phyloP scores from a whole-genome alignment of 306 rosid species.

The Pueraria montana region DNA sequence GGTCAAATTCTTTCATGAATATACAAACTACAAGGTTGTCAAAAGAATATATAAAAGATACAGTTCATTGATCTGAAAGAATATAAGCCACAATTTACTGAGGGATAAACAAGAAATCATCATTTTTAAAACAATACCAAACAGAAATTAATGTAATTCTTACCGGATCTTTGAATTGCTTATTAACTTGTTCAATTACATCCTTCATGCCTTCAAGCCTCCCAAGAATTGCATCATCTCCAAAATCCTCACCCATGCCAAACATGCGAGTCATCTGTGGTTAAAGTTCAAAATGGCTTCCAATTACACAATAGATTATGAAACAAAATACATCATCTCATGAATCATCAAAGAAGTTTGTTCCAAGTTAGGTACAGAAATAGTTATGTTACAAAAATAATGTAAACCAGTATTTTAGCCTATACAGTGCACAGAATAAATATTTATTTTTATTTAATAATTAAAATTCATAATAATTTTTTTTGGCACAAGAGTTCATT shows the following conservation, averaged over 20 bases:
- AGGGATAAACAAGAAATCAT: constrained; percentile 19
- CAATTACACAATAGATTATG: constrained; percentile 28
- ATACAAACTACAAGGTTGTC: neutral
- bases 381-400: constrained; percentile 13
- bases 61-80: constrained; percentile 9
- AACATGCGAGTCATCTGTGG: constrained; percentile 88
- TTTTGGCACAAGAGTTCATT: no score
- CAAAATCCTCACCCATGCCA: constrained; percentile 96
- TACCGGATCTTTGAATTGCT: constrained; percentile 97
- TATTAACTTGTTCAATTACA: constrained; percentile 92
- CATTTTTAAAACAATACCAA: constrained; percentile 27
- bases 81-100: constrained; percentile 6
- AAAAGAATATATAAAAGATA: neutral
- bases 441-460: neutral
- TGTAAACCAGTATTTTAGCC: neutral
- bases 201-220: constrained; percentile 97
- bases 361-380: constrained; percentile 17
- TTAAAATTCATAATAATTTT: neutral
- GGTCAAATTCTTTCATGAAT: constrained; percentile 13
- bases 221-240: constrained; percentile 95
- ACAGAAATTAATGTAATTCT: constrained; percentile 46
- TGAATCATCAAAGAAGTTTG: constrained; percentile 37
- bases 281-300: constrained; percentile 17
- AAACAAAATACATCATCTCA: constrained; percentile 13
- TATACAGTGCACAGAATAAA: neutral